Conservation (phyloP, 345 rosid species). For the Alliaria petiolata region DNA sequence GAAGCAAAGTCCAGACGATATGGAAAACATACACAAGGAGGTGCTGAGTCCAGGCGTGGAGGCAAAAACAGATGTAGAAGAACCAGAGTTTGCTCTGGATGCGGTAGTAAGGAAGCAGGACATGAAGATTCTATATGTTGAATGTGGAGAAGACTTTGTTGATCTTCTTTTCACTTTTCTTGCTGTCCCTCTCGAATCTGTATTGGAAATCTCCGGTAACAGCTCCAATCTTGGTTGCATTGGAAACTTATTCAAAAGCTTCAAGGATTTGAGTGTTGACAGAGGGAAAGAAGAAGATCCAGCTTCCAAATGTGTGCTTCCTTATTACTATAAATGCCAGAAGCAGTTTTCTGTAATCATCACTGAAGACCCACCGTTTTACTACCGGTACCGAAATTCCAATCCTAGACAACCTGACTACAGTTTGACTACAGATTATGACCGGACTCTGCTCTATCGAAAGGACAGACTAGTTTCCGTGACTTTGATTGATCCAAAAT, state of each 20-base stretch:
- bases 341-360: not conserved
- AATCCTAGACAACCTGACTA: conserved; percentile 10
- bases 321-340: not conserved
- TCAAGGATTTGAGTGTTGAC: not conserved
- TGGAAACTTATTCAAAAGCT: not conserved
- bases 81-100: conserved; percentile 2
- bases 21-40: not conserved
- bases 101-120: not conserved
- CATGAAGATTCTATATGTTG: not conserved
- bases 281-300: not conserved
- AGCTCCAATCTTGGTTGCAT: not conserved
- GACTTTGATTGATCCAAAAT: conserved; percentile 7
- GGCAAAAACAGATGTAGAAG: not conserved
- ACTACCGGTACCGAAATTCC: not conserved
- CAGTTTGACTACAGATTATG: not conserved
- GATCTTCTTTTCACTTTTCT: conserved; percentile 11
- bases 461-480: conserved; percentile 4
- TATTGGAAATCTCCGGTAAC: not conserved
- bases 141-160: conserved; percentile 19
- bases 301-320: not conserved
- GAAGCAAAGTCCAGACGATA: not conserved
- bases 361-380: not conserved
- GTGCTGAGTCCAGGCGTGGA: not conserved
- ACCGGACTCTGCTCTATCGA: not conserved
- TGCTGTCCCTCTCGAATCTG: not conserved